phyloP scores from a whole-genome alignment of 805 yeast genomes.

The Pichia manshurica region DNA sequence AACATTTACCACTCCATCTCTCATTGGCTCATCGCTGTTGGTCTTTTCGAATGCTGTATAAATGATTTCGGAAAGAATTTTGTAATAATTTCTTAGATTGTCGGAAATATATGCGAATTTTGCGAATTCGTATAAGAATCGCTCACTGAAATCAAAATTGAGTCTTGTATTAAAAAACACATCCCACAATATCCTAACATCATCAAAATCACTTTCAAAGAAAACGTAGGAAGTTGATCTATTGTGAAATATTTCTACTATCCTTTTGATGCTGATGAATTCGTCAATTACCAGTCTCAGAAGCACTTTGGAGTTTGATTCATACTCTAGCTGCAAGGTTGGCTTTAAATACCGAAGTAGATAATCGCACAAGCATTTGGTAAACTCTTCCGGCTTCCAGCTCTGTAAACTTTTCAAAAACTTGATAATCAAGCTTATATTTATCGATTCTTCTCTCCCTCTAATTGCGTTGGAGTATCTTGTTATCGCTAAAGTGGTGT shows the following conservation, averaged over 20 bases:
- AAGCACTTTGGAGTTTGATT: slow-evolving; percentile 32
- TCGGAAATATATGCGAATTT: slow-evolving; percentile 15
- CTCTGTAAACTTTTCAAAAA: slow-evolving; percentile 29
- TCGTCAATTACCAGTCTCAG: slow-evolving; percentile 34
- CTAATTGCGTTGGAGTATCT: slow-evolving; percentile 25
- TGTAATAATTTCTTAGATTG: slow-evolving; percentile 18
- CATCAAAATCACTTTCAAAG: slow-evolving; percentile 11
- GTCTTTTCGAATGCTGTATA: slow-evolving; percentile 7
- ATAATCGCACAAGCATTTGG: slow-evolving; percentile 20
- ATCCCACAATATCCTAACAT: slow-evolving; percentile 21
- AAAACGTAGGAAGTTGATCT: background rate
- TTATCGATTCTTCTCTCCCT: slow-evolving; percentile 15
- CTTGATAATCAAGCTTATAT: slow-evolving; percentile 9
- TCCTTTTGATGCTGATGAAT: slow-evolving; percentile 30
- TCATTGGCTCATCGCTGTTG: slow-evolving; percentile 2
- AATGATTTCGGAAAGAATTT: slow-evolving; percentile 15
- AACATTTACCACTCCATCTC: background rate
- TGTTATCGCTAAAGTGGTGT: slow-evolving; percentile 22
- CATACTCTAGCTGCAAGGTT: slow-evolving; percentile 31
- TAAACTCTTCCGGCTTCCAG: slow-evolving; percentile 35
- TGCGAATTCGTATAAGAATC: slow-evolving; percentile 16
- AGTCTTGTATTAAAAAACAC: slow-evolving; percentile 20
- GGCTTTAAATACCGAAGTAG: slow-evolving; percentile 26
- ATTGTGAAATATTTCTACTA: slow-evolving; percentile 28
- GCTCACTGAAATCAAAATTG: slow-evolving; percentile 18